Evolutionary conservation across 2,329 filamentous ascomycete species (phyloP), one percentile per base, ranked within the genome.

Genomic region (Cercospora beticola): DNA sequence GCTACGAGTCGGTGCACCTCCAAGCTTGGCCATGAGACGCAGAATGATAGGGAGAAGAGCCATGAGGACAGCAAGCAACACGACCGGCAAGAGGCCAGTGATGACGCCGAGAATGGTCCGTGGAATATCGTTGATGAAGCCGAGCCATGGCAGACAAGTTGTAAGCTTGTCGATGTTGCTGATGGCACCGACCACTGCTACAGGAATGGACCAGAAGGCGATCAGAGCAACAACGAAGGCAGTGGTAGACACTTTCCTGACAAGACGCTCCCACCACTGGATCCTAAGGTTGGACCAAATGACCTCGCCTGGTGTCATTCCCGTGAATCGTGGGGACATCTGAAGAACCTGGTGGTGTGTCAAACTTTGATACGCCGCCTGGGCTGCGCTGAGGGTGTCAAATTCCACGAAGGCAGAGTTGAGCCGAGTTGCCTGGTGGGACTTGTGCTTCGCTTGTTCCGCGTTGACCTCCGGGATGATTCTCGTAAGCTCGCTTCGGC

Each of bases 341-440:
- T 94, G 92, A 43, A 97, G 83, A 36, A 92, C 90, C 67, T 92
- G 89, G 80, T 97, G 93, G 79, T 97, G 93, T 2, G 93, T 89
- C 8, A 98, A 85, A 26, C 91, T 89, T 79, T 99, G 95, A 78
- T 88, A 94, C 14, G 94, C 94, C 64, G 87, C 86, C 80, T 99
- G 94, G 14, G 95, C 95, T 66, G 92, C 91, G 65, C 90, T 87
- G 78, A 97, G 92, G 1, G 86, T 88, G 70, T 87, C 85, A 76
- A 98, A 99, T 78, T 98, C 94, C 72, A 99, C 89, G 75, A 99
- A 99, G 10, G 95, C 92, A 23, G 93, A 90, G 14, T 90, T 88
- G 33, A 93, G 83, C 70, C 88, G 86, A 69, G 88, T 86, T 3
- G 85, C 87, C 18, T 90, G 85, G 62, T 88, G 88, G 28, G 84